Evolutionary conservation across 345 rosid genomes (phyloP), one percentile per base, ranked within the genome.

Genomic region (Ricinus communis): DNA sequence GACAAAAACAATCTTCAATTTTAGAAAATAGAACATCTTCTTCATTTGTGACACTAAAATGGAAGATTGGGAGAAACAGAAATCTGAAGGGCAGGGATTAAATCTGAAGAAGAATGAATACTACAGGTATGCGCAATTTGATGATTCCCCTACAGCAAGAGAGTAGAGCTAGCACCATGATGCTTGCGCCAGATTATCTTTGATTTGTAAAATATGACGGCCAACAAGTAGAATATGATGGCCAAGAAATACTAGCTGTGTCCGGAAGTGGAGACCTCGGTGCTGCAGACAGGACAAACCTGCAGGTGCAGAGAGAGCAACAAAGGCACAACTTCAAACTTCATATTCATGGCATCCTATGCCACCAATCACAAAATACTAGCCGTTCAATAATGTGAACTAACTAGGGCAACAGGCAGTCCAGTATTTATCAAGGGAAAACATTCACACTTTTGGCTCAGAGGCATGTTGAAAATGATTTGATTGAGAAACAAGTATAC

Each of bases 261-360:
- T 24, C 86, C 88, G 24, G 90, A 82, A 46, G 87, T 71, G 9
- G 89, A 85, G 38, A 96, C 98, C 75, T 96, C 97, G 0, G 86
- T 65, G 27, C 86, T 89, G 81, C 98, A 93, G 67, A 96, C 82
- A 2, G 97, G 97, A 41, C 98, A 96, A n/a, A 83, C 91, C 99
- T 96, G 91, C 81, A 74, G 18, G 30, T 63, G 61, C 24, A 60
- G 25, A 61, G 22, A 57, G 31, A 58, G 13, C 21, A 10, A 40
- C 31, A 3, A 43, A 43, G 38, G 47, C 47, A 43, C 12, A 43
- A 1, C 27, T 55, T 55, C 36, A 5, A 55, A 8, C 24, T 54
- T 22, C 59, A 21, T 24, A 0, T 24, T 12, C 15, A 8, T 24
- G 1, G 4, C 47, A 43, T 4, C 47, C 14, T 9, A 43, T 43